Evolutionary conservation across 208 protist species (phyloP), one percentile per base, ranked within the genome.

Genomic region (Acanthamoeba healyi): DNA sequence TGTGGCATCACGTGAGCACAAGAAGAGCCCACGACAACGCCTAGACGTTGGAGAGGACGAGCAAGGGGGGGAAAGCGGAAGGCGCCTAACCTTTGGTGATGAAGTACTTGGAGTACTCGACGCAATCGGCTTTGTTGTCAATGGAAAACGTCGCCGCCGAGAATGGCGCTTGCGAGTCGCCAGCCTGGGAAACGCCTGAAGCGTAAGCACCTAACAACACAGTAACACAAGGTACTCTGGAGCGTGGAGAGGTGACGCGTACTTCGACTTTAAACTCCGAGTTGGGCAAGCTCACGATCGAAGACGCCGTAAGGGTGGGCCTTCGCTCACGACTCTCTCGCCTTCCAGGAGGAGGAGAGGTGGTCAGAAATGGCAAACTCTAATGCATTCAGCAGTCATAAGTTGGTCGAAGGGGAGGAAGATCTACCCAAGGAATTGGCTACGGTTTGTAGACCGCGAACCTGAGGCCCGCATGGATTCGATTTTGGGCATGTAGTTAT

Each of bases 81-180:
- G 70, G 15, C 38, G 36, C n/a, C 3, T 26, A 7, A 79, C 70
- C 38, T 79, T 79, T 79, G 19, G 70, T 79, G 14, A 79, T 79
- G 70, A 79, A 79, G 29, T 79, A 79, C 22, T 38, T 79, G 70
- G 70, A 79, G 70, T 79, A 79, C 70, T 79, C 70, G 38, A 46
- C 34, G 40, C 70, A 79, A 24, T 79, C 40, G 32, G 34, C 36
- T 24, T 46, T 44, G 40, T 29, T 46, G 29, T 79, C 70, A 46
- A 79, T 79, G 38, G 70, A 26, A 22, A 79, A 79, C 7, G 70
- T 79, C 7, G 70, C 70, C 32, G 70, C 19, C 36, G 70, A 79
- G 36, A 79, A 79, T 12, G 70, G 70, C 32, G 70, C 70, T 26
- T 79, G 70, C 70, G 70, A 34, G 24, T 79, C 3, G 22, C 70